Percentiles rank a stretch among this genome's conserved stretches.
phyloP scores from a whole-genome alignment of 192 early-diverging fungal genomes.

The Entophlyctis luteolus region DNA sequence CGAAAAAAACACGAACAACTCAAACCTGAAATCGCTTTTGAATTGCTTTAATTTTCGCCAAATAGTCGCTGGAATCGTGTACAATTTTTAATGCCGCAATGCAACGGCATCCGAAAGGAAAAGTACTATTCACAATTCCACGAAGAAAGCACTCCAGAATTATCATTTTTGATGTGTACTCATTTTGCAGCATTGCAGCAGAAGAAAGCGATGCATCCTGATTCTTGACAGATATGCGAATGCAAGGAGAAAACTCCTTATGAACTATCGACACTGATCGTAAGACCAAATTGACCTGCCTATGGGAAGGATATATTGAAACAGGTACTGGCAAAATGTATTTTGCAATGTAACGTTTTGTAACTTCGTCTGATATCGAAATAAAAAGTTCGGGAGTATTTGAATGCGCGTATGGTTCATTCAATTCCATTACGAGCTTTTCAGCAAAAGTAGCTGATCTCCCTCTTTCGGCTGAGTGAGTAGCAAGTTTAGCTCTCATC shows the following conservation, averaged over 20 bases:
- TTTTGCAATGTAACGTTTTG: slow-evolving; percentile 24
- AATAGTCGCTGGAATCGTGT: slow-evolving; percentile 7
- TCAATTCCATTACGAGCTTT: neutral
- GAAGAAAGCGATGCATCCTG: neutral
- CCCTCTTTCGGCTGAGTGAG: neutral
- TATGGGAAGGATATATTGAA: slow-evolving; percentile 12
- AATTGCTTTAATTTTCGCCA: neutral
- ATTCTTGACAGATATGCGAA: slow-evolving; percentile 15
- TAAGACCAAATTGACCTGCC: slow-evolving; percentile 18
- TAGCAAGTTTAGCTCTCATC: slow-evolving; percentile 13
- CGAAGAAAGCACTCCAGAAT: slow-evolving; percentile 8
- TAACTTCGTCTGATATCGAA: slow-evolving; percentile 9
- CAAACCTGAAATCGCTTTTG: slow-evolving; percentile 14
- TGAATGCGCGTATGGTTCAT: neutral
- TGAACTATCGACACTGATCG: slow-evolving; percentile 9
- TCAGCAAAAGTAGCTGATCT: slow-evolving; percentile 18
- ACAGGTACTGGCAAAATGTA: slow-evolving; percentile 15
- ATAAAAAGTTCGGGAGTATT: slow-evolving; percentile 1
- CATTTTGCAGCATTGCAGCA: neutral
- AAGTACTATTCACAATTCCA: neutral
- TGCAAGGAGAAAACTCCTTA: neutral
- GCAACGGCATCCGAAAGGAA: slow-evolving; percentile 10
- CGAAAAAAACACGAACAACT: too few species aligned
- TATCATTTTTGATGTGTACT: slow-evolving; percentile 15
- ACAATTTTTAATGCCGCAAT: slow-evolving; percentile 8